Conservation (phyloP, 148 eudicot species). For the Salicornia ramosissima region DNA sequence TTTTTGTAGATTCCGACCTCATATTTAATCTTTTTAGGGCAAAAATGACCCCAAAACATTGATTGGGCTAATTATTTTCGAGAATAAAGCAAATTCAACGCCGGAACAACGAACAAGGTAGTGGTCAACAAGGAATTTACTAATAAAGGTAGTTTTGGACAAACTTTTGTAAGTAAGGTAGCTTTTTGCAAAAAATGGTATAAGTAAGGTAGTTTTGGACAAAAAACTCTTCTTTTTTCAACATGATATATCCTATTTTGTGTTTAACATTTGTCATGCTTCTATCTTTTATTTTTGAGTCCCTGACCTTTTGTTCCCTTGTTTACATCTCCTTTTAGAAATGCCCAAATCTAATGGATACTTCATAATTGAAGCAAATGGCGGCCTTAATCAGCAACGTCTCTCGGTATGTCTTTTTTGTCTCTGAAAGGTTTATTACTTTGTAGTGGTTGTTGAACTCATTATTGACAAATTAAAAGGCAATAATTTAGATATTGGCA, state of each 20-base stretch:
- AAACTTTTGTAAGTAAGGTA: too few relatives aligned
- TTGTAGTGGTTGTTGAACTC: not conserved
- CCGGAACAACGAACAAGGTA: too few relatives aligned
- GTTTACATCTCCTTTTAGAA: conserved; percentile 33
- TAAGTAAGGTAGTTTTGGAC: too few relatives aligned
- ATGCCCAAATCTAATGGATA: conserved; percentile 78
- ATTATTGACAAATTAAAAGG: not conserved
- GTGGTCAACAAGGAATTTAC: too few relatives aligned
- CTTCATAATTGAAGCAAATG: conserved; percentile 96
- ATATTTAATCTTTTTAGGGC: too few relatives aligned
- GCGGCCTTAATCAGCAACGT: conserved; percentile 95
- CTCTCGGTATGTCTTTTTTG: conserved; percentile 59
- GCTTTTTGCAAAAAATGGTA: too few relatives aligned
- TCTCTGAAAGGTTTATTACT: conserved; percentile 4
- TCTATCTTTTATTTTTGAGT: not conserved
- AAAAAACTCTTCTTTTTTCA: too few relatives aligned
- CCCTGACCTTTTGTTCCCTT: conserved; percentile 19
- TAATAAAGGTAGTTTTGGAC: too few relatives aligned
- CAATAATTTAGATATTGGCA: not conserved
- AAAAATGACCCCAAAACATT: too few relatives aligned
- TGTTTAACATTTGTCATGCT: not conserved
- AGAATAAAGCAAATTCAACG: too few relatives aligned
- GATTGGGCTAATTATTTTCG: too few relatives aligned
- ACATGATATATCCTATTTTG: not conserved
- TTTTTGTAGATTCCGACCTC: too few relatives aligned